A percentile compares a stretch with the other conserved stretches of the same genome.
Conservation (phyloP, 2,329 filamentous ascomycete species). For the Pochonia chlamydosporia region DNA sequence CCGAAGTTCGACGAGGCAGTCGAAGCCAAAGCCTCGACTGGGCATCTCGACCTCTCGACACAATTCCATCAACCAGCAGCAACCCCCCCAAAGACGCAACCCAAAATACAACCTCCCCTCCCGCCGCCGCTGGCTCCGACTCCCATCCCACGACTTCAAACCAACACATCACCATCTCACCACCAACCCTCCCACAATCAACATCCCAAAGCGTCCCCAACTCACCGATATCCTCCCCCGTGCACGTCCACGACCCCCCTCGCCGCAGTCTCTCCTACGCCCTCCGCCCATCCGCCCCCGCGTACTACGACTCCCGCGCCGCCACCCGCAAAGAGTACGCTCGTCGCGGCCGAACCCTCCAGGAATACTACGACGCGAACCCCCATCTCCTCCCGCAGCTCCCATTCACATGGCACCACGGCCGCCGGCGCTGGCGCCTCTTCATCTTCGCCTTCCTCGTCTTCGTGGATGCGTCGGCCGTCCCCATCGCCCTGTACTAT, state of each 20-base stretch:
- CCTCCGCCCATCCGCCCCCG: conserved; percentile 25
- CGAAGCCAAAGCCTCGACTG: conserved; percentile 17
- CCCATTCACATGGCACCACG: conserved; percentile 36
- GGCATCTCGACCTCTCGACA: conserved; percentile 2
- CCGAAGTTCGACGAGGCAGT: conserved; percentile 22
- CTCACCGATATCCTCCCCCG: not conserved
- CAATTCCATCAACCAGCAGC: not conserved
- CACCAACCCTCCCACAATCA: not conserved
- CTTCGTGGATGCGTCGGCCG: conserved; percentile 34
- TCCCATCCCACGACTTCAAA: not conserved
- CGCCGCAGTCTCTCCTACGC: conserved; percentile 30
- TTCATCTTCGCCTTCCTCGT: conserved; percentile 42
- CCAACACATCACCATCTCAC: not conserved
- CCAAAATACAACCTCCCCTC: not conserved
- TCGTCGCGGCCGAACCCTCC: conserved; percentile 27
- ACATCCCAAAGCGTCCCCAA: not conserved
- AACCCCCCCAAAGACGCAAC: not conserved
- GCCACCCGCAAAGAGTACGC: conserved; percentile 28
- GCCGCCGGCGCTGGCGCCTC: conserved; percentile 35
- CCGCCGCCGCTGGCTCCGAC: not conserved
- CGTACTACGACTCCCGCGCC: conserved; percentile 35
- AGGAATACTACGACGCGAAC: conserved; percentile 34
- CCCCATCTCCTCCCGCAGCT: conserved; percentile 32
- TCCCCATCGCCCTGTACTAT: conserved; percentile 49
- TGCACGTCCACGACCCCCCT: conserved; percentile 3